Evolutionary conservation across 345 rosid genomes (phyloP).

Genomic region (Pseudoturritis turrita): DNA sequence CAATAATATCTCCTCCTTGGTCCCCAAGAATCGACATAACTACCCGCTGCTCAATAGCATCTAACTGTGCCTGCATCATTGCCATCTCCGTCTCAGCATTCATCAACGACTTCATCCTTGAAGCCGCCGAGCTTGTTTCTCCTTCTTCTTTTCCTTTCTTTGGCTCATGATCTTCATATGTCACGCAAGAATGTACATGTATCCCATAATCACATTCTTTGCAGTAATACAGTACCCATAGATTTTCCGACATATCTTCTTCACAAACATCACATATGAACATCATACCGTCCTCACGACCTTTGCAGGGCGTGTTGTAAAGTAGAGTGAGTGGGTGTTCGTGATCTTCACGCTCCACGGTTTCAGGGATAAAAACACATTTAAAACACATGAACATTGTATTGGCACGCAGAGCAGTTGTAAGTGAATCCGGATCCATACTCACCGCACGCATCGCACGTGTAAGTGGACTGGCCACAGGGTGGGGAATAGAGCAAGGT

Average conservation of each 20-base stretch:
- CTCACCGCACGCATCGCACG: conserved; percentile 17
- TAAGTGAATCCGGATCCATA: conserved; percentile 20
- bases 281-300: neutral
- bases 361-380: conserved; percentile 13
- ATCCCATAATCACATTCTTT: conserved; percentile 22
- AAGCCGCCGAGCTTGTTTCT: neutral
- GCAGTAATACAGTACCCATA: conserved; percentile 23
- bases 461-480: neutral
- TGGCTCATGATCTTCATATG: neutral
- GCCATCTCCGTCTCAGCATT: neutral
- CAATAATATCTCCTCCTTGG: no score
- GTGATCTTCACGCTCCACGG: no score
- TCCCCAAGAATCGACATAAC: no score
- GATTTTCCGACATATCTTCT: neutral
- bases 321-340: no score
- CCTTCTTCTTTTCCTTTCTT: neutral
- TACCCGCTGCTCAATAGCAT: no score
- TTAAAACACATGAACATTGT: conserved; percentile 29
- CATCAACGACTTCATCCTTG: neutral
- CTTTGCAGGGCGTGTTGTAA: no score
- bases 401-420: conserved; percentile 17
- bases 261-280: conserved; percentile 17
- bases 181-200: conserved; percentile 17
- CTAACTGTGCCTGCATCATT: neutral
- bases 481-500: conserved; percentile 9